phyloP scores from a whole-genome alignment of 257 asterid genomes.

The Salvia rosmarinus region DNA sequence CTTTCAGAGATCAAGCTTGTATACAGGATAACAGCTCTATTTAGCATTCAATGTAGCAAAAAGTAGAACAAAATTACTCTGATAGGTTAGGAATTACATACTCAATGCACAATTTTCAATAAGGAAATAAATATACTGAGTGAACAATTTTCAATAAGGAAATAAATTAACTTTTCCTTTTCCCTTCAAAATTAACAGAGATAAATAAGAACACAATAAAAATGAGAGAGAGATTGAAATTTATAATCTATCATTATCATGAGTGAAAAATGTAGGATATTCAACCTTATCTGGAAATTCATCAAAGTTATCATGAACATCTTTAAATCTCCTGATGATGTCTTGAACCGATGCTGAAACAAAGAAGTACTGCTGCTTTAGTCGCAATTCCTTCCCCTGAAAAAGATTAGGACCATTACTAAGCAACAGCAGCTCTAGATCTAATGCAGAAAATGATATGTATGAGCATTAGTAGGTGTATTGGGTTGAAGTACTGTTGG shows the following conservation, averaged over 20 bases:
- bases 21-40: not conserved
- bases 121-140: too few species aligned
- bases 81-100: not conserved
- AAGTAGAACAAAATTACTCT: not conserved
- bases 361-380: conserved; percentile 61
- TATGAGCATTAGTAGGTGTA: not conserved
- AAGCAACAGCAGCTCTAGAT: not conserved
- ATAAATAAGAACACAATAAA: not conserved
- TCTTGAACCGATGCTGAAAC: conserved; percentile 59
- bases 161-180: not conserved
- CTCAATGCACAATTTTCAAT: too few species aligned
- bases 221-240: not conserved
- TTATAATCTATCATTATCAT: not conserved
- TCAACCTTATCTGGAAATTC: conserved; percentile 52
- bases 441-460: conserved; percentile 1
- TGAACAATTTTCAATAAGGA: not conserved
- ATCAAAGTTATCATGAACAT: conserved; percentile 47
- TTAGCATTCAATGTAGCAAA: not conserved
- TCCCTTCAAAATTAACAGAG: not conserved
- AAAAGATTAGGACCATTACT: conserved; percentile 7
- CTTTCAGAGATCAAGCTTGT: conserved; percentile 10
- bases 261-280: not conserved
- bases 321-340: conserved; percentile 50
- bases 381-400: conserved; percentile 59
- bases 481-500: not conserved